Conservation (phyloP, 140 eudicot species). For the Ambrosia hybrid region DNA sequence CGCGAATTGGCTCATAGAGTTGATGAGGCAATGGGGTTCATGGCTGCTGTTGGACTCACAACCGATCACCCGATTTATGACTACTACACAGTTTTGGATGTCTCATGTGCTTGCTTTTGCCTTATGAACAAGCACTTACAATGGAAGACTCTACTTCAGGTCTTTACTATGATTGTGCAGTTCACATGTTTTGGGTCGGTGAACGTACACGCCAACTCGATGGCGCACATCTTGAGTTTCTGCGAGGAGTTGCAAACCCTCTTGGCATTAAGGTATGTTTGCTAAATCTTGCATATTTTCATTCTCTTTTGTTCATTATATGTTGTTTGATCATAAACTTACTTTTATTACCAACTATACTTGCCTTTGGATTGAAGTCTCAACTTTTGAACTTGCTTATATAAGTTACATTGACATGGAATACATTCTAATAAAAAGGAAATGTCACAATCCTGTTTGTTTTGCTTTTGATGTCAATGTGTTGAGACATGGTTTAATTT, state of each 20-base stretch:
- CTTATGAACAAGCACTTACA: slow-evolving; percentile 78
- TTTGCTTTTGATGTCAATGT: slow-evolving; percentile 24
- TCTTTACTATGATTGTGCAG: slow-evolving; percentile 70
- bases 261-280: slow-evolving; percentile 66
- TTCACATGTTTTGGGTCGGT: slow-evolving; percentile 87
- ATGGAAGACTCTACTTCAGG: slow-evolving; percentile 77
- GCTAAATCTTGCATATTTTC: neutral
- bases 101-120: slow-evolving; percentile 79
- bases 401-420: neutral
- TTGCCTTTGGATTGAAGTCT: neutral
- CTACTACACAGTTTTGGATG: slow-evolving; percentile 75
- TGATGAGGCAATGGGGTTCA: slow-evolving; percentile 79
- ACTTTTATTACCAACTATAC: neutral
- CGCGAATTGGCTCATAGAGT: slow-evolving; percentile 75
- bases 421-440: neutral
- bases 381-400: neutral
- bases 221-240: slow-evolving; percentile 76
- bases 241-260: slow-evolving; percentile 69
- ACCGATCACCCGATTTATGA: slow-evolving; percentile 63
- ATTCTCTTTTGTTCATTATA: too few species aligned
- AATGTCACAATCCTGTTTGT: neutral
- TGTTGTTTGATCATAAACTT: too few species aligned
- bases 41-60: slow-evolving; percentile 73
- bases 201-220: slow-evolving; percentile 76
- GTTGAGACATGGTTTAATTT: slow-evolving; percentile 12